phyloP scores from a whole-genome alignment of 2,329 filamentous ascomycete species.

The Colletotrichum zoysiae region DNA sequence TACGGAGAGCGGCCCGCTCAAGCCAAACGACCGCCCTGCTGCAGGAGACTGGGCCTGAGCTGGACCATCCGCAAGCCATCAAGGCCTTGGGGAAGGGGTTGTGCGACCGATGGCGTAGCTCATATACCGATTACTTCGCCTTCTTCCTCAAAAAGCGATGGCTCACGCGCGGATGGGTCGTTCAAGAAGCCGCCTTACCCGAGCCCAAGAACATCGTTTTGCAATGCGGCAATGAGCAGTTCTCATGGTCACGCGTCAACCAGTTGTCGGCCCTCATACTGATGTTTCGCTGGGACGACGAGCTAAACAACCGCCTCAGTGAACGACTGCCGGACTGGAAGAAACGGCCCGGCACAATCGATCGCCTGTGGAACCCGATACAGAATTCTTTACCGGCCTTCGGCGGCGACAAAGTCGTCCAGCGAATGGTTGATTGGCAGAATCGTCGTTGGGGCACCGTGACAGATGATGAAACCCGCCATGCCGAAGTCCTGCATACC shows the following conservation, averaged over 20 bases:
- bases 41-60: slow-evolving; percentile 15
- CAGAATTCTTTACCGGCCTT: slow-evolving; percentile 1
- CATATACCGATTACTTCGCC: slow-evolving; percentile 17
- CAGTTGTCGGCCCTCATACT: slow-evolving; percentile 1
- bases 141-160: slow-evolving; percentile 42
- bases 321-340: slow-evolving; percentile 4
- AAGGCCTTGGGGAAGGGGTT: not conserved
- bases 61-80: not conserved
- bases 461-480: slow-evolving; percentile 13
- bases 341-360: not conserved
- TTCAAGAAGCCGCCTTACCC: slow-evolving; percentile 43
- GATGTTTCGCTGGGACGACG: not conserved
- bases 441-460: slow-evolving; percentile 21
- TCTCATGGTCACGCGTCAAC: slow-evolving; percentile 25
- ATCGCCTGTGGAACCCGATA: slow-evolving; percentile 22
- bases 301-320: not conserved
- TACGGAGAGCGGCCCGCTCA: slow-evolving; percentile 13
- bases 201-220: slow-evolving; percentile 20
- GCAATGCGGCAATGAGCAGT: slow-evolving; percentile 8
- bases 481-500: slow-evolving; percentile 27
- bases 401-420: not conserved
- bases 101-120: slow-evolving; percentile 20
- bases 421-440: slow-evolving; percentile 4
- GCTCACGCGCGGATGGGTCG: slow-evolving; percentile 44
- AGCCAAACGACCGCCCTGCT: slow-evolving; percentile 1